These are phyloP conservation scores for Tanozyma kutaoensis DNA, from an alignment of 805 yeast species.

Conservation along the genomic window DNA sequence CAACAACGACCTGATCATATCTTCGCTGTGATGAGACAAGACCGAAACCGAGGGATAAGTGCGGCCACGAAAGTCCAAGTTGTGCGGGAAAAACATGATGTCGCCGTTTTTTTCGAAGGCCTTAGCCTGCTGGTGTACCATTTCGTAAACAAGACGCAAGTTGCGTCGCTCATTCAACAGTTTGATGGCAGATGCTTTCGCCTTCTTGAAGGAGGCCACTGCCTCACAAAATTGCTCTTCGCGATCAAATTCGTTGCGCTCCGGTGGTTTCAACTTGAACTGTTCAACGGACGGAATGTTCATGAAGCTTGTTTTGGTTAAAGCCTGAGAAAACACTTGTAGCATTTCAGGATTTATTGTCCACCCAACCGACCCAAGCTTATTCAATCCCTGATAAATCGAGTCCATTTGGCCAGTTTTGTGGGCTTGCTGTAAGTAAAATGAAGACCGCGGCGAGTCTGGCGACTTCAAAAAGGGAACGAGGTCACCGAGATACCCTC, in stretches of 20 bases:
- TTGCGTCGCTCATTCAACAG: neutral
- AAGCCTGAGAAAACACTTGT: slow-evolving; percentile 8
- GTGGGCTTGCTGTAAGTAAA: slow-evolving; percentile 13
- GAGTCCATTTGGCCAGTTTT: slow-evolving; percentile 18
- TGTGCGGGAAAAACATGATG: slow-evolving; percentile 22
- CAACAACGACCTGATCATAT: slow-evolving; percentile 17
- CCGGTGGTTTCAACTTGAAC: neutral
- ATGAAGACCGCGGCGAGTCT: slow-evolving; percentile 5
- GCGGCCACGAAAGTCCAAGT: slow-evolving; percentile 27
- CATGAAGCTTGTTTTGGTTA: slow-evolving; percentile 10
- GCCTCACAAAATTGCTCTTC: neutral
- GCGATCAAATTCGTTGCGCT: neutral
- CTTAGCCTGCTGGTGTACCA: slow-evolving; percentile 7
- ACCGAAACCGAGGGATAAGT: slow-evolving; percentile 24
- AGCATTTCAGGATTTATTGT: slow-evolving; percentile 17
- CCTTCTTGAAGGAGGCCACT: neutral
- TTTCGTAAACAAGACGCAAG: slow-evolving; percentile 1
- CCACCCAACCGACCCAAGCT: slow-evolving; percentile 20
- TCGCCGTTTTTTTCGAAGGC: slow-evolving; percentile 19
- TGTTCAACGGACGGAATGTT: slow-evolving; percentile 11
- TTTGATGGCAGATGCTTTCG: neutral
- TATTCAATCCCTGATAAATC: slow-evolving; percentile 14
- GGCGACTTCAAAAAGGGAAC: slow-evolving; percentile 11
- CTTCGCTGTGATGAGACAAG: slow-evolving; percentile 22
- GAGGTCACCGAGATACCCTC: slow-evolving; percentile 19